A percentile compares a stretch with the other conserved stretches of the same genome.
Conservation (phyloP, 2,329 filamentous ascomycete species). For the Fusarium verticillioides region DNA sequence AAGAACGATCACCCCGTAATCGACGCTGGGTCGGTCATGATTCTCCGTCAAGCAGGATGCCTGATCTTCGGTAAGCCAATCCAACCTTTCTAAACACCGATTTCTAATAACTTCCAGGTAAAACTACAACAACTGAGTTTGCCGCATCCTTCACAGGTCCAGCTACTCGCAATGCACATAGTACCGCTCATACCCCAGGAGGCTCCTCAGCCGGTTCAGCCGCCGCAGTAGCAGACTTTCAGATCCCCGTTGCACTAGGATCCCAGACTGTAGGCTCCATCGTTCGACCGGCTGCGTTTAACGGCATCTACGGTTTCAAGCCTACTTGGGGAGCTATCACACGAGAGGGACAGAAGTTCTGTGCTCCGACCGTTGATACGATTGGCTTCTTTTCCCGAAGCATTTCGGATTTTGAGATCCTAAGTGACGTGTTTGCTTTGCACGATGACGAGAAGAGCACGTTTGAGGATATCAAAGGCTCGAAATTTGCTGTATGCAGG, state of each 20-base stretch:
- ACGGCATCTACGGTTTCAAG: slow-evolving; percentile 72
- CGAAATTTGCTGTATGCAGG: slow-evolving; percentile 65
- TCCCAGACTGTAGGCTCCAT: slow-evolving; percentile 75
- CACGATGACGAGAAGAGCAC: slow-evolving; percentile 58
- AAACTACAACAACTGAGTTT: slow-evolving; percentile 62
- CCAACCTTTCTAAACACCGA: slow-evolving; percentile 53
- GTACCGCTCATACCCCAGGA: slow-evolving; percentile 68
- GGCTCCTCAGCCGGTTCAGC: slow-evolving; percentile 75
- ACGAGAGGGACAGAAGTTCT: slow-evolving; percentile 69
- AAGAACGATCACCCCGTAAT: slow-evolving; percentile 53
- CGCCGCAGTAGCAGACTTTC: slow-evolving; percentile 73
- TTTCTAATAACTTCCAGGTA: slow-evolving; percentile 62
- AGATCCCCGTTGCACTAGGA: slow-evolving; percentile 69
- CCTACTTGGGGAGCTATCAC: slow-evolving; percentile 73
- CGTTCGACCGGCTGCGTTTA: slow-evolving; percentile 73
- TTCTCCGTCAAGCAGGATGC: slow-evolving; percentile 64
- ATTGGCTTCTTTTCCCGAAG: slow-evolving; percentile 69
- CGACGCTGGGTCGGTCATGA: slow-evolving; percentile 63
- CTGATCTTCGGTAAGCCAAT: slow-evolving; percentile 58
- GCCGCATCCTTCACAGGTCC: slow-evolving; percentile 61
- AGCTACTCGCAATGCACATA: slow-evolving; percentile 69
- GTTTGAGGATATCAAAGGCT: slow-evolving; percentile 54
- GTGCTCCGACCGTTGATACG: slow-evolving; percentile 69
- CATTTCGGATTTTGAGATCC: slow-evolving; percentile 66
- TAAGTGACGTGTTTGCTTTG: slow-evolving; percentile 65